These are phyloP conservation scores for Saccharomyces kudriavzevii DNA, from an alignment of 805 yeast species.

Conservation along the genomic window DNA sequence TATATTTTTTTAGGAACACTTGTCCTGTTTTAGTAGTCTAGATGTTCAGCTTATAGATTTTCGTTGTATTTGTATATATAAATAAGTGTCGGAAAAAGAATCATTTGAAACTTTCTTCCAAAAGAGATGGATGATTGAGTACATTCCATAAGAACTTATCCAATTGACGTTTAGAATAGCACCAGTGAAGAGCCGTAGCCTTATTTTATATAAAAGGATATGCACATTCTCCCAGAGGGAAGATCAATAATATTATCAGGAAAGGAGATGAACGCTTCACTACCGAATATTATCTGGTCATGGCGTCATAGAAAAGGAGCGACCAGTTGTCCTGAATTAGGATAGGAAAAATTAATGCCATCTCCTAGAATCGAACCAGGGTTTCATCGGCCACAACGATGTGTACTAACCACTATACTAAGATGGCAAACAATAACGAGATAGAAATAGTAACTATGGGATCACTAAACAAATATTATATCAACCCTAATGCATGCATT, in stretches of 20 bases:
- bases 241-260: background rate
- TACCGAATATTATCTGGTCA: no score
- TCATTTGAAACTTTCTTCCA: background rate
- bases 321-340: no score
- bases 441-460: no score
- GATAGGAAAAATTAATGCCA: background rate
- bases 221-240: background rate
- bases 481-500: no score
- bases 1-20: background rate
- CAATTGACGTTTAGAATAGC: background rate
- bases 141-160: background rate
- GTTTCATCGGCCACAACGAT: background rate
- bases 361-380: background rate
- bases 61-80: background rate
- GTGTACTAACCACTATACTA: background rate
- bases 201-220: background rate
- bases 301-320: no score
- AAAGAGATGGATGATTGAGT: no score
- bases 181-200: background rate
- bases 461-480: no score
- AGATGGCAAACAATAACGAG: background rate
- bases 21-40: background rate
- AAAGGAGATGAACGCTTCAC: background rate
- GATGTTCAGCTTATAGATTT: background rate
- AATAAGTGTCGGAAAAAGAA: background rate